These are phyloP conservation scores for Boletus tomentosulus DNA, from an alignment of 768 basidiomycete species.

Conservation along the genomic window DNA sequence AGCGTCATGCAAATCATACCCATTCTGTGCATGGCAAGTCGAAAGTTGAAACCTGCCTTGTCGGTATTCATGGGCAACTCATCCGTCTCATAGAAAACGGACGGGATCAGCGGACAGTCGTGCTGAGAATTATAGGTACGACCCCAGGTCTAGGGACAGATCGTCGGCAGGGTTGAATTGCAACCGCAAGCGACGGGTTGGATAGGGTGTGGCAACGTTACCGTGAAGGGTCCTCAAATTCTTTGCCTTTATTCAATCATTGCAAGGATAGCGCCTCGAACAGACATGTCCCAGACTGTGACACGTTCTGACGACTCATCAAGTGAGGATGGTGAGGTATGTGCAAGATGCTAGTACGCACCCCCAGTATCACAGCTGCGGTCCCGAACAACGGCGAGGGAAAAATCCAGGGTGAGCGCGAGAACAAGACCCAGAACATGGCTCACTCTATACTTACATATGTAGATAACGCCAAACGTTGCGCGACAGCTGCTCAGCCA, in stretches of 20 bases:
- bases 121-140: neutral
- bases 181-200: neutral
- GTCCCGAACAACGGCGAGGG: neutral
- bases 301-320: neutral
- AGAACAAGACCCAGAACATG: neutral
- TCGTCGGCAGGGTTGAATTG: neutral
- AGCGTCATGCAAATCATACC: neutral
- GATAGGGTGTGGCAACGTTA: neutral
- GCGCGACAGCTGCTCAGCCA: neutral
- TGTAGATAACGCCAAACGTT: neutral
- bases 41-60: neutral
- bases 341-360: too few relatives aligned
- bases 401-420: neutral
- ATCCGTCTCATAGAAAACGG: too few relatives aligned
- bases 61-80: neutral
- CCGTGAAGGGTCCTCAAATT: neutral
- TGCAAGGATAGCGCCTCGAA: too few relatives aligned
- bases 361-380: neutral
- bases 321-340: neutral
- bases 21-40: neutral
- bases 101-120: neutral
- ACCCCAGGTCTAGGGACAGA: neutral
- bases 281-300: too few relatives aligned
- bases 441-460: neutral
- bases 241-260: neutral